Base-by-base conservation (phyloP, 345 rosid genomes). In the Psidium friedrichsthalianum region DNA sequence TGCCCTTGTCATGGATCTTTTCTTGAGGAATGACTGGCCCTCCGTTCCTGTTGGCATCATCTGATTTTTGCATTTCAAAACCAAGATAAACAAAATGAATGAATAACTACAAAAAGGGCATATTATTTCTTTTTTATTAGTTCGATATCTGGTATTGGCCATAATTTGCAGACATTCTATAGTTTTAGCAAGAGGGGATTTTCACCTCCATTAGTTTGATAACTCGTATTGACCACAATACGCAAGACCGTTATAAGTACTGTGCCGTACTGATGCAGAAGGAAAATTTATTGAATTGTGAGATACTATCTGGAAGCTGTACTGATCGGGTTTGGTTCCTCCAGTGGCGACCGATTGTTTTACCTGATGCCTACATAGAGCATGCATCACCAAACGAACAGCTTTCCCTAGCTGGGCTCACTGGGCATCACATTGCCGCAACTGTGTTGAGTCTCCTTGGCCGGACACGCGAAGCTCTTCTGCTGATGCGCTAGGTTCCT, bases 341-440 rank as follows among this genome's bases (percentile, higher is more conserved):
- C n/a, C 91, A 96, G 99, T 96, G 98, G 99, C 93, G 98, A 74
- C 98, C 99, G 5, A 91, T 96, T 83, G 97, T 93, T 58, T 89
- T 96, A 89, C 98, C 97, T 3, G 98, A 95, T 91, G 92, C 90
- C 86, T 96, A 96, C 86, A 89, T 95, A 15, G 95, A 96, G 85
- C 95, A 93, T 49, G 95, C 94, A 22, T 89, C 94, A 29, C 95
- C 98, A 20, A 90, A 88, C 16, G 93, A 96, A 69, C 98, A 96
- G 91, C 95, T 94, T 55, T 88, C 87, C 52, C 88, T 92, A 56
- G 98, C 99, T 2, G 98, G 99, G 55, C 91, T 95, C 78, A 95
- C 95, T 0, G 98, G 99, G 88, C 95, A 94, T 90, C 99, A 96
- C 90, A 94, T 96, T 82, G 98, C 97, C 32, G 99, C 99, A 51